Evolutionary conservation across 805 yeast genomes (phyloP).

Genomic region (Kuraishia borneana): DNA sequence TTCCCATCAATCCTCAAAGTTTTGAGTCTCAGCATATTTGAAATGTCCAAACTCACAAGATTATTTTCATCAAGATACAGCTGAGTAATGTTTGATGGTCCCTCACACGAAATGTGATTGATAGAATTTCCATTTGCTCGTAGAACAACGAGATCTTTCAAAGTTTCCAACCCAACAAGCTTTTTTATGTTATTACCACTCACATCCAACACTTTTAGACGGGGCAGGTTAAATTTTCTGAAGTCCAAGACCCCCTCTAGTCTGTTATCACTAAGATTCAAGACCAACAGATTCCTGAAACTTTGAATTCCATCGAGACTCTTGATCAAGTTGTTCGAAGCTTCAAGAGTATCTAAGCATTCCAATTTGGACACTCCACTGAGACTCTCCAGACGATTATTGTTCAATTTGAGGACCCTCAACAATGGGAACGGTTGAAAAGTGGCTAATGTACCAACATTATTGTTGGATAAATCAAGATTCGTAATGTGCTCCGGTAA

Average conservation of each 20-base stretch:
- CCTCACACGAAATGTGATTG: slow-evolving; percentile 10
- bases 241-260: slow-evolving; percentile 28
- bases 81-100: slow-evolving; percentile 24
- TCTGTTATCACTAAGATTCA: slow-evolving; percentile 30
- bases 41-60: slow-evolving; percentile 20
- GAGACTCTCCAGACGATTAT: slow-evolving; percentile 24
- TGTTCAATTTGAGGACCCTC: slow-evolving; percentile 28
- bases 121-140: slow-evolving; percentile 31
- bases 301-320: slow-evolving; percentile 24
- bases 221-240: slow-evolving; percentile 19
- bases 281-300: slow-evolving; percentile 25
- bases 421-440: slow-evolving; percentile 27
- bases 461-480: slow-evolving; percentile 26
- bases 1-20: slow-evolving; percentile 34
- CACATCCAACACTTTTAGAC: slow-evolving; percentile 31
- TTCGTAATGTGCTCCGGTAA: slow-evolving; percentile 27
- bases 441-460: slow-evolving; percentile 27
- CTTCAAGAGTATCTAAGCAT: slow-evolving; percentile 29
- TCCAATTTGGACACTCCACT: slow-evolving; percentile 24
- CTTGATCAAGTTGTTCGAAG: slow-evolving; percentile 23
- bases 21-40: slow-evolving; percentile 25
- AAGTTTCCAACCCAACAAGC: slow-evolving; percentile 23
- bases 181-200: slow-evolving; percentile 27
- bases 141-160: slow-evolving; percentile 24
- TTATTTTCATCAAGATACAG: slow-evolving; percentile 26